Evolutionary conservation across 2,329 filamentous ascomycete species (phyloP).

Genomic region (Trichophyton benhamiae): DNA sequence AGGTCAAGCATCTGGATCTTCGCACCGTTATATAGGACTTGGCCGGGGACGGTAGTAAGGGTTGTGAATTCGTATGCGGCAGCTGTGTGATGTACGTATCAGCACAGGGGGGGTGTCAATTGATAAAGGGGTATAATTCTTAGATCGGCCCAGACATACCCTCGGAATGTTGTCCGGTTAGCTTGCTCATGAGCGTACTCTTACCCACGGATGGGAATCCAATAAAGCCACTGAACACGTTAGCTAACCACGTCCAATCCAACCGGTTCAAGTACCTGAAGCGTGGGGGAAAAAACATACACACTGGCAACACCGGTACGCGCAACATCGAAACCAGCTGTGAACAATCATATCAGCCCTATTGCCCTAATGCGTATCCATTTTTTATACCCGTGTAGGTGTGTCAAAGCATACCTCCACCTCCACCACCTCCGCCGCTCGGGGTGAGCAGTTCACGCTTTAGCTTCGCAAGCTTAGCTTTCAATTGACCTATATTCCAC

Average conservation of each 20-base stretch:
- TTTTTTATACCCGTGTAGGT: not conserved
- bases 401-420: slow-evolving; percentile 40
- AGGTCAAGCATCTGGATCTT: slow-evolving; percentile 98
- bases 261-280: not conserved
- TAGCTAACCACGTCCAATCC: not conserved
- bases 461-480: slow-evolving; percentile 95
- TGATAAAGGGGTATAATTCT: not conserved
- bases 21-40: slow-evolving; percentile 91
- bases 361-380: not conserved
- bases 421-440: slow-evolving; percentile 64
- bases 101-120: not conserved
- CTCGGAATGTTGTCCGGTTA: slow-evolving; percentile 96
- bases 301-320: slow-evolving; percentile 94
- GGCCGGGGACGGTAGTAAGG: slow-evolving; percentile 89
- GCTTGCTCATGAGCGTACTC: slow-evolving; percentile 86
- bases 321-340: slow-evolving; percentile 87
- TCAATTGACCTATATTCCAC: slow-evolving; percentile 55
- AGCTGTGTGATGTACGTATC: slow-evolving; percentile 33
- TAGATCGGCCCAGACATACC: slow-evolving; percentile 23
- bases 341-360: slow-evolving; percentile 1
- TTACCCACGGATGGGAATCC: slow-evolving; percentile 97
- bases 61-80: slow-evolving; percentile 99
- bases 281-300: slow-evolving; percentile 31
- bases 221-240: slow-evolving; percentile 58
- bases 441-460: slow-evolving; percentile 92